A percentile compares a stretch with the other conserved stretches of the same genome.
Conservation (phyloP, 1,284 basidiomycete species). For the Macrocystidia cucumis region DNA sequence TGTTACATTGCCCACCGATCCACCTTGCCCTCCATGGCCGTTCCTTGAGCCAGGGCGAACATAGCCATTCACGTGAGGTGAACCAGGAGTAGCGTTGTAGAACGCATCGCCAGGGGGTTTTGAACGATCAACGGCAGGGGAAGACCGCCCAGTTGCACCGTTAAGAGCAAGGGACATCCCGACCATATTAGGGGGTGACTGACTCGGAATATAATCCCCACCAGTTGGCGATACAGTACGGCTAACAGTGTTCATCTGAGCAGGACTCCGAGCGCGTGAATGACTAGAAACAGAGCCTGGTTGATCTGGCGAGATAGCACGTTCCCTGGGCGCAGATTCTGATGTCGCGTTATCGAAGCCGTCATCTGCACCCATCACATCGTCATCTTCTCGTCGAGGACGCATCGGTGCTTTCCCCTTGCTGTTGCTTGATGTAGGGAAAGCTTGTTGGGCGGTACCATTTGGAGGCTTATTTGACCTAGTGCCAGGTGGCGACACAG, state of each 20-base stretch:
- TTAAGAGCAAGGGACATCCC: slow-evolving; percentile 45
- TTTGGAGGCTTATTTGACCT: slow-evolving; percentile 33
- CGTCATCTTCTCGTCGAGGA: slow-evolving; percentile 63
- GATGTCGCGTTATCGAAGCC: slow-evolving; percentile 37
- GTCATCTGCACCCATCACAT: slow-evolving; percentile 43
- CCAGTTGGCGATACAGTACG: slow-evolving; percentile 54
- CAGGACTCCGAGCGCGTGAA: slow-evolving; percentile 55
- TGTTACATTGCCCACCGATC: slow-evolving; percentile 62
- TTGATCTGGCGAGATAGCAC: slow-evolving; percentile 47
- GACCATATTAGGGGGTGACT: slow-evolving; percentile 44
- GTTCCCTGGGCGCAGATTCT: slow-evolving; percentile 35
- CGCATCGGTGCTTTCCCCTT: slow-evolving; percentile 51
- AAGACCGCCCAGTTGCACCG: slow-evolving; percentile 25
- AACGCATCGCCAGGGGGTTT: slow-evolving; percentile 54
- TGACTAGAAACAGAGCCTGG: slow-evolving; percentile 5
- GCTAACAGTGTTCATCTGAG: slow-evolving; percentile 29
- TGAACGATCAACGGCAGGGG: slow-evolving; percentile 35
- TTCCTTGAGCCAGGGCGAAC: slow-evolving; percentile 29
- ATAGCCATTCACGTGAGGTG: slow-evolving; percentile 51
- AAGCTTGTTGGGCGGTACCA: slow-evolving; percentile 28
- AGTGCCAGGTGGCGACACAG: slow-evolving; percentile 50
- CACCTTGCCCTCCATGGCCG: slow-evolving; percentile 20
- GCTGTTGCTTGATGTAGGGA: slow-evolving; percentile 21
- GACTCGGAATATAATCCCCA: slow-evolving; percentile 20
- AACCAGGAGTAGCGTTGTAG: slow-evolving; percentile 41